Evolutionary conservation across 805 yeast genomes (phyloP).

Genomic region (Ogataea sp.): DNA sequence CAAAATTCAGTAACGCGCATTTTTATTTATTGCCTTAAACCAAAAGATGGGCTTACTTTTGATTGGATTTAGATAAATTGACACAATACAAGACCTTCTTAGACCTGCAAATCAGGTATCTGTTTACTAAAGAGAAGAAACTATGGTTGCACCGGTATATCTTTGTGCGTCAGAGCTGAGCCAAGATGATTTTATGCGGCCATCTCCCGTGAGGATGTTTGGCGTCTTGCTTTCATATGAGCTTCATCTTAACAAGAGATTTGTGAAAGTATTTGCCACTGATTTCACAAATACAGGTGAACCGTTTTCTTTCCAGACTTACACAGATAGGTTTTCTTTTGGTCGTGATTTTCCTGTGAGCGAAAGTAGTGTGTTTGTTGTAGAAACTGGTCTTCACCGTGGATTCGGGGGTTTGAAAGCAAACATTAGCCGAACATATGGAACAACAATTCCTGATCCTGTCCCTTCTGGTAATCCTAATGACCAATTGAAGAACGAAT

Average conservation of each 20-base stretch:
- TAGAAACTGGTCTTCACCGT: slow-evolving; percentile 6
- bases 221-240: slow-evolving; percentile 10
- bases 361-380: slow-evolving; percentile 4
- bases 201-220: slow-evolving; percentile 8
- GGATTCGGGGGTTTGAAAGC: slow-evolving; percentile 1
- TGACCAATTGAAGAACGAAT: slow-evolving; percentile 8
- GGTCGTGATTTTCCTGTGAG: slow-evolving; percentile 2
- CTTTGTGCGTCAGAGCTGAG: too few relatives aligned
- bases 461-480: slow-evolving; percentile 7
- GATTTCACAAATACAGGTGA: slow-evolving; percentile 14
- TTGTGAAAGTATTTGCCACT: slow-evolving; percentile 8
- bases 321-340: slow-evolving; percentile 6
- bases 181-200: too few relatives aligned
- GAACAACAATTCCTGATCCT: slow-evolving; percentile 1
- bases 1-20: too few relatives aligned
- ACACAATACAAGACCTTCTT: too few relatives aligned
- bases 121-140: too few relatives aligned
- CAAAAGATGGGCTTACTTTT: too few relatives aligned
- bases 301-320: background rate
- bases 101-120: too few relatives aligned
- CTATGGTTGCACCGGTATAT: background rate
- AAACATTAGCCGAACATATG: too few relatives aligned
- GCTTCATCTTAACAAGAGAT: slow-evolving; percentile 1
- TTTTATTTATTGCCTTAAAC: too few relatives aligned
- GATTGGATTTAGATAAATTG: too few relatives aligned